These are phyloP conservation scores for Geranium incanum DNA, from an alignment of 441 rosid species.

Conservation along the genomic window DNA sequence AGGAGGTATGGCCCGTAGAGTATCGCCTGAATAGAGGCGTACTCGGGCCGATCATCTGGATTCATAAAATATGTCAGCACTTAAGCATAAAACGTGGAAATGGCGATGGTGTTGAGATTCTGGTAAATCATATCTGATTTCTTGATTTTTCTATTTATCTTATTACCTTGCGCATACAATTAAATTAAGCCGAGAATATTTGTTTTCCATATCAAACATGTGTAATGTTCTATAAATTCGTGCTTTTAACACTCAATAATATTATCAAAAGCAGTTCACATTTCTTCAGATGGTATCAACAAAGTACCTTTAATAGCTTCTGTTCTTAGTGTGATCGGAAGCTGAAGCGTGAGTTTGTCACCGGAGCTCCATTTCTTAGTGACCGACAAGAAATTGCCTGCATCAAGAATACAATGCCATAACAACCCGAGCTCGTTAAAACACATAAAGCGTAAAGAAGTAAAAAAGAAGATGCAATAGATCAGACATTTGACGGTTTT, in stretches of 20 bases:
- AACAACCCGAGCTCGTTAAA: too few relatives aligned
- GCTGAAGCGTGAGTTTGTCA: slow-evolving; percentile 52
- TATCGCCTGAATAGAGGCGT: slow-evolving; percentile 64
- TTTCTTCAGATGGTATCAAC: background rate
- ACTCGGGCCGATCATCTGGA: slow-evolving; percentile 70
- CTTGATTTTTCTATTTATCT: too few relatives aligned
- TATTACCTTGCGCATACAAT: too few relatives aligned
- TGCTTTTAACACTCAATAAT: too few relatives aligned
- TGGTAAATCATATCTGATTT: too few relatives aligned
- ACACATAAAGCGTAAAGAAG: background rate
- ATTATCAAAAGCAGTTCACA: too few relatives aligned
- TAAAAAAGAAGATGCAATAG: slow-evolving; percentile 4
- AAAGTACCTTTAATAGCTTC: slow-evolving; percentile 75
- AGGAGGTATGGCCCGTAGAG: slow-evolving; percentile 84
- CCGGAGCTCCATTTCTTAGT: slow-evolving; percentile 48
- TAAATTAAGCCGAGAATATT: too few relatives aligned
- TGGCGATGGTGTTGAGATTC: too few relatives aligned
- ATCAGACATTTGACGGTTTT: background rate
- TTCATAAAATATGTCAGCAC: slow-evolving; percentile 13
- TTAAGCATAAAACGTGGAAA: too few relatives aligned
- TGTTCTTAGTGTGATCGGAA: slow-evolving; percentile 58
- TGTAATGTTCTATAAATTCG: too few relatives aligned
- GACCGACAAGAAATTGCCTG: slow-evolving; percentile 53
- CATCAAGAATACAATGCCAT: slow-evolving; percentile 10
- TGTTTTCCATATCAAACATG: too few relatives aligned